A percentile compares a stretch with the other conserved stretches of the same genome.
Conservation (phyloP, 2,329 filamentous ascomycete species). For the Epichloe gansuensis region DNA sequence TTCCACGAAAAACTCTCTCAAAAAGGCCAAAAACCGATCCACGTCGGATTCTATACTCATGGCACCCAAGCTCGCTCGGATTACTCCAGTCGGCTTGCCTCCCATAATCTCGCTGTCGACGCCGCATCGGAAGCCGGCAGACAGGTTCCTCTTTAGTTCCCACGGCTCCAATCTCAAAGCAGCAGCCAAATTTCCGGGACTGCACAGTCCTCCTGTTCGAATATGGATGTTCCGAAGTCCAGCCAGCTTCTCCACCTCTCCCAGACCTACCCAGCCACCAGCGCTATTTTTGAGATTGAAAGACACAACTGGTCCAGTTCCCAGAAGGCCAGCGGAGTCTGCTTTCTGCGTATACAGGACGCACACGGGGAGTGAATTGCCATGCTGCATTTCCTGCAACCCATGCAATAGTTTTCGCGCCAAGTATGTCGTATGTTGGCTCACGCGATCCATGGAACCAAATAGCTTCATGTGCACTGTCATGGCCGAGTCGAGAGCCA, state of each 20-base stretch:
- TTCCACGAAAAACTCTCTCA: conserved; percentile 52
- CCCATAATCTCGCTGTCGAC: conserved; percentile 67
- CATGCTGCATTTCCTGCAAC: conserved; percentile 50
- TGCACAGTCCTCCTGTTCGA: conserved; percentile 80
- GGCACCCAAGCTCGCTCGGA: conserved; percentile 75
- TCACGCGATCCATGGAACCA: conserved; percentile 54
- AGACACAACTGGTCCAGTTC: conserved; percentile 62
- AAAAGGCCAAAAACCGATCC: conserved; percentile 54
- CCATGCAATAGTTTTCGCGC: conserved; percentile 43
- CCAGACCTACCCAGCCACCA: conserved; percentile 65
- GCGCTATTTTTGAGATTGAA: conserved; percentile 65
- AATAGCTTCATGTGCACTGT: conserved; percentile 56
- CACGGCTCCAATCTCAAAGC: conserved; percentile 61
- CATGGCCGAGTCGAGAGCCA: conserved; percentile 67
- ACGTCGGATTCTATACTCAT: conserved; percentile 77
- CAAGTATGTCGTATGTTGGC: conserved; percentile 57
- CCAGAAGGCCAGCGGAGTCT: conserved; percentile 15
- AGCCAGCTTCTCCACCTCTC: conserved; percentile 79
- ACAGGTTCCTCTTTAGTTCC: conserved; percentile 79
- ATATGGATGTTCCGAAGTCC: conserved; percentile 68
- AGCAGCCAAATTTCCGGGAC: conserved; percentile 71
- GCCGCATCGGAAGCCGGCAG: conserved; percentile 72
- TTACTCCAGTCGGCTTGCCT: conserved; percentile 77
- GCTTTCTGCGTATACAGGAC: conserved; percentile 42
- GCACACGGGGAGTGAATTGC: conserved; percentile 54